phyloP scores from a whole-genome alignment of 2,329 filamentous ascomycete species.

The Microcyclospora tardicrescens region DNA sequence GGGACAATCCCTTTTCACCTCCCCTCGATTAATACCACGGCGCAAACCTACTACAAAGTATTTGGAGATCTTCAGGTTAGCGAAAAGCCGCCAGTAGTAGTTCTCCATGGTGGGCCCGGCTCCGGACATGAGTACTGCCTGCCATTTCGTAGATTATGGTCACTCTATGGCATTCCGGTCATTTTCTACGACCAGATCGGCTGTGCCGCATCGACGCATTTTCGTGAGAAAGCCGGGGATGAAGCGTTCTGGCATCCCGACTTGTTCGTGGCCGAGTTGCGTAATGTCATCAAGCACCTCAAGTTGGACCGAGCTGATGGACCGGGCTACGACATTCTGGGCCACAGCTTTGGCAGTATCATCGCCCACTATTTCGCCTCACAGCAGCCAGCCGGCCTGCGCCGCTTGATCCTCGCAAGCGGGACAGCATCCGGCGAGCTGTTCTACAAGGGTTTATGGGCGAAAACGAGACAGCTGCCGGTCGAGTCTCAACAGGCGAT shows the following conservation, averaged over 20 bases:
- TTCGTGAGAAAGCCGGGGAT: conserved; percentile 30
- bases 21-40: too few species aligned
- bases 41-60: too few species aligned
- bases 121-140: too few species aligned
- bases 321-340: conserved; percentile 25
- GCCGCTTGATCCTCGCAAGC: conserved; percentile 18
- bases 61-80: too few species aligned
- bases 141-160: background rate
- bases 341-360: conserved; percentile 40
- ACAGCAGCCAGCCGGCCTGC: conserved; percentile 19
- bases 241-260: conserved; percentile 31
- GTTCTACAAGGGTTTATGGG: too few species aligned
- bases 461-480: too few species aligned
- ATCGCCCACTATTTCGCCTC: conserved; percentile 28
- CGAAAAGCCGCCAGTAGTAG: too few species aligned
- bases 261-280: conserved; percentile 34
- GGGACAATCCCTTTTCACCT: too few species aligned
- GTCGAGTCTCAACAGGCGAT: too few species aligned
- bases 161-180: conserved; percentile 24
- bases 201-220: conserved; percentile 33
- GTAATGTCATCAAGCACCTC: conserved; percentile 32
- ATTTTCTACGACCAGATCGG: conserved; percentile 41
- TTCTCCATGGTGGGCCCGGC: too few species aligned
- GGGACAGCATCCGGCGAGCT: background rate
- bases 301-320: conserved; percentile 8